Percentiles rank a stretch among this genome's conserved stretches.
Evolutionary conservation across 2,329 filamentous ascomycete genomes (phyloP).

Genomic region (Ophiocordyceps australis): DNA sequence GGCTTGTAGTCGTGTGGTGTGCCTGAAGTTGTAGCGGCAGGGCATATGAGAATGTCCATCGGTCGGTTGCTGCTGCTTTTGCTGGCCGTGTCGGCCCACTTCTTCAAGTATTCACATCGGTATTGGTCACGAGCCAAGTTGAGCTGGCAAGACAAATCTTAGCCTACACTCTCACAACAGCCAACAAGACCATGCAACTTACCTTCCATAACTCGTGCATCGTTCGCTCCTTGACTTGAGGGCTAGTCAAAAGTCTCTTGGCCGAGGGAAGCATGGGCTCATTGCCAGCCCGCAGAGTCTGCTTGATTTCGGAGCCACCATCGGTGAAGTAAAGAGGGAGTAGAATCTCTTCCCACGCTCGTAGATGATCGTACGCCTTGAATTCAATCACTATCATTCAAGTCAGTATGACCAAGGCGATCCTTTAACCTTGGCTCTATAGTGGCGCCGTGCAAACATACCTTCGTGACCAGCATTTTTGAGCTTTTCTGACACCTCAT

Average conservation of each 20-base stretch:
- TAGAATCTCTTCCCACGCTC: slow-evolving; percentile 15
- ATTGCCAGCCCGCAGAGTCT: slow-evolving; percentile 28
- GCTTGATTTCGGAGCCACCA: slow-evolving; percentile 33
- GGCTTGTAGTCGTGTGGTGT: slow-evolving; percentile 19
- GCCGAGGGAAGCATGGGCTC: slow-evolving; percentile 41
- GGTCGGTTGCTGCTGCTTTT: slow-evolving; percentile 8
- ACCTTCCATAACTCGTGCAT: slow-evolving; percentile 21
- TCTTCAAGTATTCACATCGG: slow-evolving; percentile 14
- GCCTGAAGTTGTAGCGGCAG: slow-evolving; percentile 33
- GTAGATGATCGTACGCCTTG: slow-evolving; percentile 2
- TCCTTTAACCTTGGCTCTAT: slow-evolving; percentile 30
- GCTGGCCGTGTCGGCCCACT: slow-evolving; percentile 17
- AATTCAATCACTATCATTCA: slow-evolving; percentile 3
- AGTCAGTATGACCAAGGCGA: slow-evolving; percentile 17
- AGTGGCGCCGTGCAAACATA: slow-evolving; percentile 34
- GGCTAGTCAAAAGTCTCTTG: slow-evolving; percentile 13
- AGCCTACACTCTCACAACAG: too few relatives aligned
- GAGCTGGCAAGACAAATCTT: slow-evolving; percentile 8
- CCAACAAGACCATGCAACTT: too few relatives aligned
- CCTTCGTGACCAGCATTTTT: slow-evolving; percentile 27
- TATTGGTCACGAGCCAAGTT: slow-evolving; percentile 19
- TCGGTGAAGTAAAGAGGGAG: slow-evolving; percentile 37
- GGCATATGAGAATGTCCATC: slow-evolving; percentile 44
- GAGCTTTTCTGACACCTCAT: slow-evolving; percentile 30
- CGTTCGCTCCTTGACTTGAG: slow-evolving; percentile 34